Conservation (phyloP, 164 flowering plant genomes). For the Chimonanthus salicifolius region DNA sequence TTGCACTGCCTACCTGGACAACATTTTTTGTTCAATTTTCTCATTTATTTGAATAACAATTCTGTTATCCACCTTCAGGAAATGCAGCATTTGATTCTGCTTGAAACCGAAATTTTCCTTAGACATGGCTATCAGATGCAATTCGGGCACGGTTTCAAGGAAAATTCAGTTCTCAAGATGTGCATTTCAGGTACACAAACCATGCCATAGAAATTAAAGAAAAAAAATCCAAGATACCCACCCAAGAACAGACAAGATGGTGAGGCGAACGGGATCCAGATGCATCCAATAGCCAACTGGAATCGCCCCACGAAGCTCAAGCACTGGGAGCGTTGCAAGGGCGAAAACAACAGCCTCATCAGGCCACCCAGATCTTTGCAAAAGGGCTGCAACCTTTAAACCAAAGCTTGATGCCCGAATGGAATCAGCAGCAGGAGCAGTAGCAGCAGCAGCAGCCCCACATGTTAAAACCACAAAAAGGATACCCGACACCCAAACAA, state of each 20-base stretch:
- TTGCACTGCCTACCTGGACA: no score
- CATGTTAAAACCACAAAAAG: not conserved
- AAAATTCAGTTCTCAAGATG: no score
- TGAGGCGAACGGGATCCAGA: conserved; percentile 58
- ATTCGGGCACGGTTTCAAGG: no score
- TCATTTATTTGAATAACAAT: no score
- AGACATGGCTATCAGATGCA: no score
- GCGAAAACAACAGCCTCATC: conserved; percentile 86
- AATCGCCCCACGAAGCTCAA: conserved; percentile 98
- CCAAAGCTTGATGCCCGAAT: conserved; percentile 76
- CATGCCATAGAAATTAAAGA: not conserved
- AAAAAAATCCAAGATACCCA: conserved; percentile 8
- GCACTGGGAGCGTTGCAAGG: conserved; percentile 82
- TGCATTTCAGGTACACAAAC: not conserved
- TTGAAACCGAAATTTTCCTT: no score
- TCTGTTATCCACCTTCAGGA: no score
- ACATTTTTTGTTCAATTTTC: no score
- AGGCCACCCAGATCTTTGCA: conserved; percentile 75
- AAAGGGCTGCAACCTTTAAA: conserved; percentile 49
- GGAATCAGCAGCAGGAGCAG: conserved; percentile 55
- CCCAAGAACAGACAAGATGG: conserved; percentile 75
- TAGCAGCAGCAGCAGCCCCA: conserved; percentile 14
- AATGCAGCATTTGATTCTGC: no score
- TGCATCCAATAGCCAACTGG: conserved; percentile 99
- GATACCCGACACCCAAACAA: not conserved